Conservation (phyloP, 352 stramenopile genomes). For the Phytophthora pinifolia region DNA sequence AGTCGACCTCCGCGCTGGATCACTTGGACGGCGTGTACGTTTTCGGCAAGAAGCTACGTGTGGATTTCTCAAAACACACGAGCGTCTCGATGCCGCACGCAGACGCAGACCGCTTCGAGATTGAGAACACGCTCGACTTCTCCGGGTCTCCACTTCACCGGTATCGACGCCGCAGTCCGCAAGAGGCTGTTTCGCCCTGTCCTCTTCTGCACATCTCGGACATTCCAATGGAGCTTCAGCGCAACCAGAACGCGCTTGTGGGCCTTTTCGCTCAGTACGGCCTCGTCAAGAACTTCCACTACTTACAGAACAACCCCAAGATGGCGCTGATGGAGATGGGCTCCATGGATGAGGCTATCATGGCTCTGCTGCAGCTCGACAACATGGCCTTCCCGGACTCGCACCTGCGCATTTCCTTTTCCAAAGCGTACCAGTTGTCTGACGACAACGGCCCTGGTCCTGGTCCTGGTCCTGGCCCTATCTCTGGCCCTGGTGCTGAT, state of each 20-base stretch:
- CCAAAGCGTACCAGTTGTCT: conserved; percentile 57
- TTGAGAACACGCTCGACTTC: conserved; percentile 84
- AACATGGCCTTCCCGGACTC: conserved; percentile 74
- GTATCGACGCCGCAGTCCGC: conserved; percentile 64
- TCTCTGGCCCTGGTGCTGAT: conserved; percentile 27
- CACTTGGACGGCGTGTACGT: conserved; percentile 72
- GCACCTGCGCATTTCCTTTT: conserved; percentile 82
- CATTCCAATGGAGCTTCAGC: conserved; percentile 71
- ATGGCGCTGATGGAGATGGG: conserved; percentile 83
- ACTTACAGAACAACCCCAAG: conserved; percentile 72
- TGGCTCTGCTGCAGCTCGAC: conserved; percentile 67
- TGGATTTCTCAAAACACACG: conserved; percentile 85
- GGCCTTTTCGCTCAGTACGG: conserved; percentile 71
- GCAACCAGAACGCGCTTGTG: conserved; percentile 54
- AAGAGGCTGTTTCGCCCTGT: conserved; percentile 64
- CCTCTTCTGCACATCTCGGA: conserved; percentile 73
- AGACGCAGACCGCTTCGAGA: conserved; percentile 78
- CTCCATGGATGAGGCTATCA: conserved; percentile 71
- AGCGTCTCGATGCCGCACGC: conserved; percentile 79
- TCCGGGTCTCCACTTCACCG: conserved; percentile 72
- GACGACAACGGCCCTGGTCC: conserved; percentile 17
- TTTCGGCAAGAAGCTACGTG: conserved; percentile 77
- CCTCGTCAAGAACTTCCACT: conserved; percentile 76
- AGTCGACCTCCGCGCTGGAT: conserved; percentile 78
- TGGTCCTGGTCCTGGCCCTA: conserved; percentile 24